These are phyloP conservation scores for Aspergillus diversus DNA, from an alignment of 495 filamentous ascomycete species.

Conservation along the genomic window DNA sequence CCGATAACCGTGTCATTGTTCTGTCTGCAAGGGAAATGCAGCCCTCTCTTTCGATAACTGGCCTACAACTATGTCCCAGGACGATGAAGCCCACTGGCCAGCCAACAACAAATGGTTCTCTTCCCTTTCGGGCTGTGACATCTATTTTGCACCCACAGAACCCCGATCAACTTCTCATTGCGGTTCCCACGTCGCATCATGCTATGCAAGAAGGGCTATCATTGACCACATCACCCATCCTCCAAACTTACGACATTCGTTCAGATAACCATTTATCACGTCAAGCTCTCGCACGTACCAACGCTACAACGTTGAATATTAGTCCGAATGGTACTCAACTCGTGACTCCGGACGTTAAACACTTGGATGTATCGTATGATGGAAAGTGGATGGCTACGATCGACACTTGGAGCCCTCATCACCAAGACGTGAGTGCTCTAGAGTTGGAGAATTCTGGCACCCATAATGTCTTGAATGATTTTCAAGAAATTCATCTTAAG, in stretches of 20 bases:
- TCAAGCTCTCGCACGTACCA: conserved; percentile 87
- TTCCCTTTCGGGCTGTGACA: conserved; percentile 13
- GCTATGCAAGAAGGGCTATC: conserved; percentile 35
- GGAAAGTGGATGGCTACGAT: conserved; percentile 91
- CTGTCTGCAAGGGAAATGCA: conserved; percentile 85
- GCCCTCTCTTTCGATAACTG: conserved; percentile 78
- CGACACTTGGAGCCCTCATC: conserved; percentile 83
- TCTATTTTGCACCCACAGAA: conserved; percentile 60
- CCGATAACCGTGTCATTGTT: conserved; percentile 88
- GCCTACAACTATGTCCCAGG: conserved; percentile 65
- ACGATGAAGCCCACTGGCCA: conserved; percentile 18
- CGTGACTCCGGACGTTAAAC: conserved; percentile 71
- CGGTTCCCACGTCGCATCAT: conserved; percentile 56
- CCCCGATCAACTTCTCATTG: conserved; percentile 61
- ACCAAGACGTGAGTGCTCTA: conserved; percentile 60
- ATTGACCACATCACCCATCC: conserved; percentile 51
- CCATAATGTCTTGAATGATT: conserved; percentile 43
- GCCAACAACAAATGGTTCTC: conserved; percentile 24
- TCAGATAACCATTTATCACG: conserved; percentile 73
- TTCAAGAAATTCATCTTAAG: conserved; percentile 78
- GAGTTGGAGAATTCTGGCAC: conserved; percentile 44
- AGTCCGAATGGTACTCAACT: conserved; percentile 70
- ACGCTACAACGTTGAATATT: conserved; percentile 76
- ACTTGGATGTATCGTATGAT: conserved; percentile 72
- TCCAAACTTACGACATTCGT: conserved; percentile 84